Evolutionary conservation across 106 monocot species (phyloP).

Genomic region (Platanthera guangdongensis): DNA sequence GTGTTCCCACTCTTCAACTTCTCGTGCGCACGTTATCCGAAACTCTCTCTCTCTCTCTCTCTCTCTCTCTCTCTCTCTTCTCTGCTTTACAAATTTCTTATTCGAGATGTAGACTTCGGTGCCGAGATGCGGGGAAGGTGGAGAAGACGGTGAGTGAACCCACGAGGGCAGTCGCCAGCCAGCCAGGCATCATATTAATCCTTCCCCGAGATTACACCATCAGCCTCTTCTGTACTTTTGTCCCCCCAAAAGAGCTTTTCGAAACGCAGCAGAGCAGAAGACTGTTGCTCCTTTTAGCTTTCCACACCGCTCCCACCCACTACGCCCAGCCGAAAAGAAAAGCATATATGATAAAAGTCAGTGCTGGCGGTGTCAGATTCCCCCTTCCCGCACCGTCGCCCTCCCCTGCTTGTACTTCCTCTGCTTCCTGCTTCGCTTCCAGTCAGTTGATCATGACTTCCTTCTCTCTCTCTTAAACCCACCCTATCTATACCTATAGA

Average conservation of each 20-base stretch:
- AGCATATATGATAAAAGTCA: neutral
- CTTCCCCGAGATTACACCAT: neutral
- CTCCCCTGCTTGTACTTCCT: neutral
- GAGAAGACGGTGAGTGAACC: neutral
- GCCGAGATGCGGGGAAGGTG: neutral
- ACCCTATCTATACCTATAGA: neutral
- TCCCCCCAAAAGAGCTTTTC: neutral
- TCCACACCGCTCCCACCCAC: neutral
- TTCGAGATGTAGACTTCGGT: neutral
- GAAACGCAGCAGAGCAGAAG: neutral
- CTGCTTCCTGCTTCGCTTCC: neutral
- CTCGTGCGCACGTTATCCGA: conserved; percentile 6
- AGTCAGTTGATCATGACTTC: neutral
- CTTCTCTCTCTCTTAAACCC: neutral
- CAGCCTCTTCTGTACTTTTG: neutral
- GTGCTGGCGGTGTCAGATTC: conserved; percentile 1
- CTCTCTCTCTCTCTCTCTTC: neutral
- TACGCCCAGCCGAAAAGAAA: neutral
- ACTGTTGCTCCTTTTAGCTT: neutral
- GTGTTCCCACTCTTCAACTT: neutral
- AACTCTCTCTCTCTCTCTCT: neutral
- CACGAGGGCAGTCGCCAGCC: too few species aligned
- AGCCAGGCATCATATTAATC: too few species aligned
- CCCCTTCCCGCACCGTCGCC: neutral
- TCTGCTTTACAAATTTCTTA: neutral